A percentile compares a stretch with the other conserved stretches of the same genome.
Evolutionary conservation across 2,329 filamentous ascomycete species (phyloP).

Genomic region (Cordyceps pruinosa): DNA sequence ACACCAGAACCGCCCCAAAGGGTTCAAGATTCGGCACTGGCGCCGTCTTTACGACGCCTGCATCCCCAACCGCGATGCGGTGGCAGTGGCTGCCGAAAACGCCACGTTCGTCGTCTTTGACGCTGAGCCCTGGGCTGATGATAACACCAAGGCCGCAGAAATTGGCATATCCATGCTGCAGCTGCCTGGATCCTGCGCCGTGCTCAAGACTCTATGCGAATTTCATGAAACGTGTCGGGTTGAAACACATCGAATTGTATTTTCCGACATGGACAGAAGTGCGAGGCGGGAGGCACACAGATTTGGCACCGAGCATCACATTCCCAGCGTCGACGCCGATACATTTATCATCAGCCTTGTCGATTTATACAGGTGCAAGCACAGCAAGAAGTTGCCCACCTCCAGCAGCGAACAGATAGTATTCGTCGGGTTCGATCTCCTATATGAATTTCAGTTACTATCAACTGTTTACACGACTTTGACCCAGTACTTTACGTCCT

Average conservation of each 20-base stretch:
- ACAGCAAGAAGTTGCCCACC: neutral
- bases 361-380: neutral
- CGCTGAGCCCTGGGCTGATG: neutral
- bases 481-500: neutral
- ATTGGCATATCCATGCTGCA: neutral
- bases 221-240: neutral
- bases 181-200: neutral
- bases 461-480: neutral
- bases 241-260: neutral
- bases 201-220: neutral
- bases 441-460: neutral
- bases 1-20: neutral
- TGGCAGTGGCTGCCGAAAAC: neutral
- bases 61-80: neutral
- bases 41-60: neutral
- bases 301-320: neutral
- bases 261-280: neutral
- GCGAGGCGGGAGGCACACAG: neutral
- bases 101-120: neutral
- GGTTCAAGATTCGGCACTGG: neutral
- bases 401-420: neutral
- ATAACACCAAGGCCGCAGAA: neutral
- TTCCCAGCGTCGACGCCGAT: neutral
- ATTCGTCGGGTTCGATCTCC: neutral
- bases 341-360: neutral